Conservation (phyloP, 192 early-diverging fungal species). For the Powellomyces hirtus region DNA sequence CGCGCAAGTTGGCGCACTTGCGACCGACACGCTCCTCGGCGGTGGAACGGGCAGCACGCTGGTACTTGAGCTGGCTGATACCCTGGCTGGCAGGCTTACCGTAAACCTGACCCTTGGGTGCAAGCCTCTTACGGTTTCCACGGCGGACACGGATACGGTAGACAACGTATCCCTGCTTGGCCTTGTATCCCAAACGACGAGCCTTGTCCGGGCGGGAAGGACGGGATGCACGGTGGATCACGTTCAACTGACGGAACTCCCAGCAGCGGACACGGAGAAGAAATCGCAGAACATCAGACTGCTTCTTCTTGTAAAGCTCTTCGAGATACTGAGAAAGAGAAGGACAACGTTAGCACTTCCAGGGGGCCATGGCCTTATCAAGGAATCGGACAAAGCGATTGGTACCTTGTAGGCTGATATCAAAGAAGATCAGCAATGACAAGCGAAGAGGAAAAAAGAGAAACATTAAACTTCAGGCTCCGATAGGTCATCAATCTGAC, state of each 20-base stretch:
- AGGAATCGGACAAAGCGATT: too few species aligned
- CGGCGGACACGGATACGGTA: conserved; percentile 99
- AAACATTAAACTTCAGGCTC: conserved; percentile 5
- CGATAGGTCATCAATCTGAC: conserved; percentile 31
- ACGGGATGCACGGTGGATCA: conserved; percentile 97
- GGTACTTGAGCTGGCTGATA: conserved; percentile 99
- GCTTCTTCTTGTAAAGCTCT: conserved; percentile 99
- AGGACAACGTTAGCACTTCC: too few species aligned
- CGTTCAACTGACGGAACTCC: conserved; percentile 99
- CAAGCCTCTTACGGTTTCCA: conserved; percentile 96
- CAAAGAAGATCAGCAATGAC: neutral
- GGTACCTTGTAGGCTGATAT: conserved; percentile 33
- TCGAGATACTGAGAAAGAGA: conserved; percentile 50
- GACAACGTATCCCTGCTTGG: conserved; percentile 99
- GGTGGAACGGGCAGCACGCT: conserved; percentile 87
- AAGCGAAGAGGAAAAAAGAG: conserved; percentile 2
- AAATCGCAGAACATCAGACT: conserved; percentile 99
- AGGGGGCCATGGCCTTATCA: too few species aligned
- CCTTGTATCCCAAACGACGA: conserved; percentile 99
- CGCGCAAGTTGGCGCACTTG: conserved; percentile 95
- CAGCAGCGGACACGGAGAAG: conserved; percentile 95
- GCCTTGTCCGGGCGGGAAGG: conserved; percentile 99
- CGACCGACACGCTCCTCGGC: conserved; percentile 98
- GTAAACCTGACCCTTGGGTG: conserved; percentile 96
- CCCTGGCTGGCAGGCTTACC: conserved; percentile 98